phyloP scores from a whole-genome alignment of 176 grass and related monocot species.

The Oryza meyeriana region DNA sequence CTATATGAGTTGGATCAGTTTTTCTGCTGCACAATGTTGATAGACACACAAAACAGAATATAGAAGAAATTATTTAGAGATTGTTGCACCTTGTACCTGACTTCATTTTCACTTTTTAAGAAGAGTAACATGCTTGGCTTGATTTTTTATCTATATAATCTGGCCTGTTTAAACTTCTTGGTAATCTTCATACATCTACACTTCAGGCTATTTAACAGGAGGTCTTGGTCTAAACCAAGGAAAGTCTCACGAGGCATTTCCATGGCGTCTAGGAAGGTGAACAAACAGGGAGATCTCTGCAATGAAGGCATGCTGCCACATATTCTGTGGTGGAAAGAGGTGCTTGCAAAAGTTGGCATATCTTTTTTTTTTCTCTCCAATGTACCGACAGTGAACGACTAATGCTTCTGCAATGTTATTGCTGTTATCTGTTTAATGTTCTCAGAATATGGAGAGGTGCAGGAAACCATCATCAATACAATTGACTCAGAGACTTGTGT shows the following conservation, averaged over 20 bases:
- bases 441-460: conserved; percentile 83
- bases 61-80: neutral
- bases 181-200: conserved; percentile 7
- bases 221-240: conserved; percentile 50
- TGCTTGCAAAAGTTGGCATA: conserved; percentile 29
- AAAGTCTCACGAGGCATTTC: conserved; percentile 42
- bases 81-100: neutral
- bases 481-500: conserved; percentile 71
- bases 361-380: conserved; percentile 15
- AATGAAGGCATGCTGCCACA: conserved; percentile 57
- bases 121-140: neutral
- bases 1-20: neutral
- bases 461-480: conserved; percentile 75
- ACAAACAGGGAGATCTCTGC: conserved; percentile 44
- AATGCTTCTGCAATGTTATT: conserved; percentile 18
- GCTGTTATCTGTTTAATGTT: conserved; percentile 24
- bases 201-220: conserved; percentile 56
- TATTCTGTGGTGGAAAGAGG: conserved; percentile 98
- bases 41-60: neutral
- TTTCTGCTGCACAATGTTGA: neutral
- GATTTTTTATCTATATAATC: neutral
- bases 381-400: neutral
- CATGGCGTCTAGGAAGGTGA: conserved; percentile 46
- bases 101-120: neutral
- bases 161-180: neutral